Percentiles rank a stretch among this genome's conserved stretches.
Evolutionary conservation across 768 basidiomycete species (phyloP).

Genomic region (Gelatoporia subvermispora): DNA sequence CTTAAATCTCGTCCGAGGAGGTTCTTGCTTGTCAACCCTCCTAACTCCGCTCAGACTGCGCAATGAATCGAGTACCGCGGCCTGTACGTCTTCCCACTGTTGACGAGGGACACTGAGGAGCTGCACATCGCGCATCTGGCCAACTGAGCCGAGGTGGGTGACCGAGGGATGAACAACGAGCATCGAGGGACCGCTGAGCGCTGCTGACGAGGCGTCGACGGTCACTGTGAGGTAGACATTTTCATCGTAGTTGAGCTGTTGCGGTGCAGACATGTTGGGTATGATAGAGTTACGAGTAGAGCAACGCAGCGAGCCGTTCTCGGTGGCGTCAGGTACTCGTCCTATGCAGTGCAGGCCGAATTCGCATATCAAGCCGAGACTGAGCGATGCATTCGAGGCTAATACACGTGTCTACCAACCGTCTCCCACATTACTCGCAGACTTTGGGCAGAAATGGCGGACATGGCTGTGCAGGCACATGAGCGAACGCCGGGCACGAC

Average conservation of each 20-base stretch:
- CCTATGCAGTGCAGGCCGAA: too few species aligned
- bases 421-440: too few species aligned
- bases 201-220: constrained; percentile 30
- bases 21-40: constrained; percentile 34
- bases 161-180: constrained; percentile 33
- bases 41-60: constrained; percentile 26
- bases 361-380: too few species aligned
- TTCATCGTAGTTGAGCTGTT: constrained; percentile 29
- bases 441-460: too few species aligned
- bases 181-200: constrained; percentile 25
- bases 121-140: constrained; percentile 39
- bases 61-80: constrained; percentile 28
- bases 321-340: too few species aligned
- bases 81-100: constrained; percentile 30
- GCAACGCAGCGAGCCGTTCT: too few species aligned
- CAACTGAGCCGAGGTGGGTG: constrained; percentile 36
- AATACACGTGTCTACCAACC: too few species aligned
- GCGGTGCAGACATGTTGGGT: constrained; percentile 17
- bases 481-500: too few species aligned
- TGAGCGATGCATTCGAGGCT: too few species aligned
- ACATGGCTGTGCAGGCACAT: too few species aligned
- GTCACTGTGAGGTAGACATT: constrained; percentile 43
- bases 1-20: constrained; percentile 31
- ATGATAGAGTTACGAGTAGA: background rate
- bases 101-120: constrained; percentile 38